Percentiles rank a stretch among this genome's conserved stretches.
These are phyloP conservation scores for Apiosordaria backusii DNA, from an alignment of 495 filamentous ascomycete genomes.

Conservation along the genomic window DNA sequence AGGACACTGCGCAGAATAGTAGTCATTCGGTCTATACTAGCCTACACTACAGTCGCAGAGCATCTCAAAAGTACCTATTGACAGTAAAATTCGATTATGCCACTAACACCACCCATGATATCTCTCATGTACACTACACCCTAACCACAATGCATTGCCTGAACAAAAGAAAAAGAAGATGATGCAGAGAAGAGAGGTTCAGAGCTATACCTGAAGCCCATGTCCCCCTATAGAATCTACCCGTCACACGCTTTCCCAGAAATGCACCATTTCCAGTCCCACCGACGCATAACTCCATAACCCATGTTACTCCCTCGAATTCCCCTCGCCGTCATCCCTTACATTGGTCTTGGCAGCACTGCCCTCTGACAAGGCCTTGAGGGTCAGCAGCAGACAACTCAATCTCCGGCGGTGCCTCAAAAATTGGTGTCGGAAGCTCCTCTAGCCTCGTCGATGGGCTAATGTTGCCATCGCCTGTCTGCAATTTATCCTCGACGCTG, in stretches of 20 bases:
- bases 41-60: no score
- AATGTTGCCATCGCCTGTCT: not conserved
- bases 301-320: not conserved
- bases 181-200: not conserved
- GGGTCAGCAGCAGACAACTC: not conserved
- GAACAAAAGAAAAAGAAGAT: not conserved
- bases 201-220: not conserved
- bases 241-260: not conserved
- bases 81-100: not conserved
- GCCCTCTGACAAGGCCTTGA: not conserved
- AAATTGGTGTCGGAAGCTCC: not conserved
- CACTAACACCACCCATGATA: constrained; percentile 2
- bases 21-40: no score
- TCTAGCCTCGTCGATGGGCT: not conserved
- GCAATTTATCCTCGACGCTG: not conserved
- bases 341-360: not conserved
- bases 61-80: no score
- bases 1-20: no score
- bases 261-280: not conserved
- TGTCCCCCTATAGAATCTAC: not conserved
- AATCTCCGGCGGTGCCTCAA: not conserved
- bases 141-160: not conserved
- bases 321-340: not conserved
- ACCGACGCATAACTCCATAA: not conserved
- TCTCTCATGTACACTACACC: not conserved